Conservation (phyloP, 2,329 filamentous ascomycete genomes). For the Penicillium hesseltinei region DNA sequence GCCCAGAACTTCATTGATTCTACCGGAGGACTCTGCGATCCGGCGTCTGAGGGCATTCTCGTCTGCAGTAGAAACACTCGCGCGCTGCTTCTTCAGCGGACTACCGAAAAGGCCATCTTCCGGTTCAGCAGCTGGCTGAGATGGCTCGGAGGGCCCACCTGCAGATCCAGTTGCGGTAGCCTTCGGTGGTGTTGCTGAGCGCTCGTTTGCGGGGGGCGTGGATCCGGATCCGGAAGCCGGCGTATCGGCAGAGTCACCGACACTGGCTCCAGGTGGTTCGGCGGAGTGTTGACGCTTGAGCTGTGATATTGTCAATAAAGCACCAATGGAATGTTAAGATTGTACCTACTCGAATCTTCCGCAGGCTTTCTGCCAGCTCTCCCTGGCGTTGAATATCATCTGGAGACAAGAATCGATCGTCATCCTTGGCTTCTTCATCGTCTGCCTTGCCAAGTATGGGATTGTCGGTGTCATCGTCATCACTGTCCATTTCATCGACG, state of each 20-base stretch:
- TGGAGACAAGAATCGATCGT: conserved; percentile 52
- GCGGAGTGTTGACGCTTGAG: conserved; percentile 66
- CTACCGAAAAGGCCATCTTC: conserved; percentile 44
- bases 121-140: conserved; percentile 23
- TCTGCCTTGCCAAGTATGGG: conserved; percentile 63
- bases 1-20: conserved; percentile 40
- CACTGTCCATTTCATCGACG: conserved; percentile 70
- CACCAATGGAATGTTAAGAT: not conserved
- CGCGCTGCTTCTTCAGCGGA: conserved; percentile 48
- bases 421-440: conserved; percentile 53
- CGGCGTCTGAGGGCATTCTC: conserved; percentile 41
- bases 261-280: conserved; percentile 50
- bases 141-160: conserved; percentile 19
- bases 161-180: conserved; percentile 15
- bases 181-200: conserved; percentile 39
- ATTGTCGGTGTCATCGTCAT: conserved; percentile 66
- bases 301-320: conserved; percentile 38
- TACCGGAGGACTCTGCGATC: conserved; percentile 39
- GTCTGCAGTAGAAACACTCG: conserved; percentile 46
- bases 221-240: conserved; percentile 37
- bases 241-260: conserved; percentile 36
- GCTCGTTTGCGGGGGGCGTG: conserved; percentile 35
- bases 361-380: conserved; percentile 62
- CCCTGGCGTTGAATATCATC: conserved; percentile 61
- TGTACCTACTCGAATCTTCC: conserved; percentile 61